Percentiles rank a stretch among this genome's conserved stretches.
phyloP scores from a whole-genome alignment of 129 eudicot genomes.

The Ambrosia trifida region DNA sequence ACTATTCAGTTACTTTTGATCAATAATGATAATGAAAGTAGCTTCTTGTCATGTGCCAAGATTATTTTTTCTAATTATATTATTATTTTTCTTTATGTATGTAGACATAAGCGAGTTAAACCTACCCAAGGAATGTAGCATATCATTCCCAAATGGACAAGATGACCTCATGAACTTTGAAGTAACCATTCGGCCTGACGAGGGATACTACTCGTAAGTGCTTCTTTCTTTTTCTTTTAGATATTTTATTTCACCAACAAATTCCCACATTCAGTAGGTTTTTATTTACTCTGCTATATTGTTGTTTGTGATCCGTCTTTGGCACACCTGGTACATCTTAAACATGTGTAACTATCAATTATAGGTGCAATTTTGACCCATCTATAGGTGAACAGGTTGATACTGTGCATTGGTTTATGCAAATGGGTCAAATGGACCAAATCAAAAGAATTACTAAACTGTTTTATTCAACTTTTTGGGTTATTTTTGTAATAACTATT shows the following conservation, averaged over 20 bases:
- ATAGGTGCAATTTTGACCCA: background rate
- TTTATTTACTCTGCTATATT: background rate
- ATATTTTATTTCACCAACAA: background rate
- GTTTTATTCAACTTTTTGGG: background rate
- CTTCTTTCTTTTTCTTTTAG: background rate
- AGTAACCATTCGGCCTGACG: slow-evolving; percentile 85
- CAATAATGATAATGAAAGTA: background rate
- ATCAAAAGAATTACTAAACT: background rate
- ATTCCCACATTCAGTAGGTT: background rate
- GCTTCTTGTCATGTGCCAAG: background rate
- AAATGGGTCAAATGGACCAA: background rate
- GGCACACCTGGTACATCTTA: too few species aligned
- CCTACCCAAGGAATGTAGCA: slow-evolving; percentile 70
- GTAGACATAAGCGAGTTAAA: slow-evolving; percentile 78
- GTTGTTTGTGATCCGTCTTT: background rate
- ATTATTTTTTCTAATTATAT: background rate
- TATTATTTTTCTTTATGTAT: background rate
- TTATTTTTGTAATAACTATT: background rate
- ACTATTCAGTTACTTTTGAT: background rate
- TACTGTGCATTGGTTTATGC: background rate
- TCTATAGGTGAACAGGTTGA: background rate
- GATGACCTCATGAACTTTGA: slow-evolving; percentile 93
- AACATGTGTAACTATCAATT: too few species aligned
- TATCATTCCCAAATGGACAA: slow-evolving; percentile 72
- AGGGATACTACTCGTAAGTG: slow-evolving; percentile 77